Conservation (phyloP, 192 early-diverging fungal species). For the Gorgonomyces haynaldii region DNA sequence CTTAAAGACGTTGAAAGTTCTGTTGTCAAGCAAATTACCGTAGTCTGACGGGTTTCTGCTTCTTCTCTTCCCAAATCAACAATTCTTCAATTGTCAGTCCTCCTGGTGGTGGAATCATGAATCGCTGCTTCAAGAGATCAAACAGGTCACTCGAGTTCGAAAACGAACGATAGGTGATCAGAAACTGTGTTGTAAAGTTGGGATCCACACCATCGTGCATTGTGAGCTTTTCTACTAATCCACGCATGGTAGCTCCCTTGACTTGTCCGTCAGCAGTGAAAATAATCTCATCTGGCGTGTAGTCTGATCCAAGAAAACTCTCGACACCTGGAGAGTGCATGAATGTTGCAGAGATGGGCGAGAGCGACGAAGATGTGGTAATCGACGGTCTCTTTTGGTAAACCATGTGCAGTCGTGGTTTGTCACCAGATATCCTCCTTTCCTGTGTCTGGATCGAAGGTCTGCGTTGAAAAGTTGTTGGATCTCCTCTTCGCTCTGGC, state of each 20-base stretch:
- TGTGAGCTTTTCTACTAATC: constrained; percentile 61
- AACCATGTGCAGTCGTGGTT: too few relatives aligned
- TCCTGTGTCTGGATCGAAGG: not conserved
- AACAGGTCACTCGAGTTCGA: constrained; percentile 69
- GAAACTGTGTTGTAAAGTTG: constrained; percentile 74
- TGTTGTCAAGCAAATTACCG: too few relatives aligned
- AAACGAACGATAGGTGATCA: constrained; percentile 93
- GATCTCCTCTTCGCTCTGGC: too few relatives aligned
- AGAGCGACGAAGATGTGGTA: not conserved
- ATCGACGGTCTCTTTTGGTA: too few relatives aligned
- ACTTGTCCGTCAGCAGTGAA: constrained; percentile 57
- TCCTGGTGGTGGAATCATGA: constrained; percentile 59
- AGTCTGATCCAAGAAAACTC: constrained; percentile 37
- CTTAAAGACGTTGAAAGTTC: constrained; percentile 90
- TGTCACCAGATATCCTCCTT: constrained; percentile 5
- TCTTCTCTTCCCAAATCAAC: constrained; percentile 72
- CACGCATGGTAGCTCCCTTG: constrained; percentile 57
- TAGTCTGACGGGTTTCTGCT: constrained; percentile 80
- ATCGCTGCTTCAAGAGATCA: constrained; percentile 62
- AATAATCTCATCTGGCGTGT: constrained; percentile 40
- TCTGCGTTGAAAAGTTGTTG: too few relatives aligned
- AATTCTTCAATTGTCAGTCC: constrained; percentile 52
- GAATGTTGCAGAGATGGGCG: too few relatives aligned
- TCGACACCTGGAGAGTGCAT: not conserved
- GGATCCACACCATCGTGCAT: constrained; percentile 58